Base-by-base conservation (phyloP, 2,329 filamentous ascomycete genomes). In the Pezicula carpinea region DNA sequence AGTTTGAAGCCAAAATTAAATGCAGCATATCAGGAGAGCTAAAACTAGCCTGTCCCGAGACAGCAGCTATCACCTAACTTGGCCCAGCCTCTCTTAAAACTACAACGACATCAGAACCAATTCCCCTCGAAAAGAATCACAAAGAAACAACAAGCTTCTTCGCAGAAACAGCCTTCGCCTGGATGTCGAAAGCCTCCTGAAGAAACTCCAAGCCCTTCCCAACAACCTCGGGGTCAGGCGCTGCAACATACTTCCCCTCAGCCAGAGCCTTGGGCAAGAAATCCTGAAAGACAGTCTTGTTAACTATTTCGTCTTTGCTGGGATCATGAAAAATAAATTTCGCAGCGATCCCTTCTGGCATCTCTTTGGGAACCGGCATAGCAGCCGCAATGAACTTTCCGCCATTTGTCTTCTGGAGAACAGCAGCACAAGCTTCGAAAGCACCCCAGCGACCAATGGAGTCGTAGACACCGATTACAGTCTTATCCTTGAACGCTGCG, bases 141-240 rank as follows among this genome's bases (percentile, higher is more conserved):
- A 35, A 35, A 35, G 33, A 35, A 48, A 72, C 65, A 19, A 72
- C 67, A 14, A 71, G 29, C 55, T 72, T 73, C 51, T 60, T 61
- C 3, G 64, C 69, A 7, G 66, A 68, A 3, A 71, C 64, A 1
- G 68, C 68, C 42, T 64, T 60, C 33, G 47, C 58, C 14, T 62
- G 49, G 0, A 60, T 13, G 47, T 69, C 66, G 21, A 72, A 44
- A 2, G 61, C 70, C 6, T 55, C 61, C 44, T 73, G 67, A 1
- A 72, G 54, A 34, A 53, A 58, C 36, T 68, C 68, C n/a, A 73
- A 49, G 5, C 71, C 70, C 6, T 66, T 57, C 0, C 69, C 69
- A 1, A 66, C 65, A 23, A 72, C 55, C 21, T 59, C 33, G 1
- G 68, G 61, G 22, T 63, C 56, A 1, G 70, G 65, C 11, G 63